Base-by-base conservation (phyloP, 257 asterid species). In the Parsonsia alboflavescens region DNA sequence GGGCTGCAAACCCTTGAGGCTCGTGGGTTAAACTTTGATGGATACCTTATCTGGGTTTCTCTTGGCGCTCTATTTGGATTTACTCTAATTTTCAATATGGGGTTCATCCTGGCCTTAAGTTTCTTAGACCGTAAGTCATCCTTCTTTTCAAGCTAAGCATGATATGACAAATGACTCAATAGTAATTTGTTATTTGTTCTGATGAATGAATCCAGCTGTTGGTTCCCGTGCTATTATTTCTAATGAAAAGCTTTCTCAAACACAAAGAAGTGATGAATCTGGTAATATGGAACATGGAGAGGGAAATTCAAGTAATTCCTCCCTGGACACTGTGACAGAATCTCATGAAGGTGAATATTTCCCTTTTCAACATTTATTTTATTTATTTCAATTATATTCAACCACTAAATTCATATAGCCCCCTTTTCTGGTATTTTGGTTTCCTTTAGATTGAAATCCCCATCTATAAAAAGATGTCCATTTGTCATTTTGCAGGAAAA, bases 51-150 rank as follows among this genome's bases (percentile, higher is more conserved):
- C 69, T 90, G 96, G 96, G 77, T 89, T 66, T 87, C 89, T 36
- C 78, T 88, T 53, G 82, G 84, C 49, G 92, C 88, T 48, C 70
- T 90, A 36, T 66, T 90, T 26, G 92, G 96, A 11, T 59, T 88
- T 41, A 58, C 91, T 49, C 45, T 88, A 57, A 67, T 85, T 72
- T 85, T 88, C 81, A 87, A 88, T 80, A 49, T 88, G 42, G 92
- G 96, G 19, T 87, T 77, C 75, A 68, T 75, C 54, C 66, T 88
- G 80, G 91, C 96, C 45, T 79, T 90, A 57, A 69, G 45, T 74
- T 79, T 59, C 59, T 41, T 79, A 26, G 87, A 80, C 74, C 87
- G 96, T 90, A 85, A 85, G 97, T 81, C 6, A 28, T 21, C 70
- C 24, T 48, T 50, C 52, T 42, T 17, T 28, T 15, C 21, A 54